Evolutionary conservation across 2,329 filamentous ascomycete genomes (phyloP).

Genomic region (Aureobasidium lini): DNA sequence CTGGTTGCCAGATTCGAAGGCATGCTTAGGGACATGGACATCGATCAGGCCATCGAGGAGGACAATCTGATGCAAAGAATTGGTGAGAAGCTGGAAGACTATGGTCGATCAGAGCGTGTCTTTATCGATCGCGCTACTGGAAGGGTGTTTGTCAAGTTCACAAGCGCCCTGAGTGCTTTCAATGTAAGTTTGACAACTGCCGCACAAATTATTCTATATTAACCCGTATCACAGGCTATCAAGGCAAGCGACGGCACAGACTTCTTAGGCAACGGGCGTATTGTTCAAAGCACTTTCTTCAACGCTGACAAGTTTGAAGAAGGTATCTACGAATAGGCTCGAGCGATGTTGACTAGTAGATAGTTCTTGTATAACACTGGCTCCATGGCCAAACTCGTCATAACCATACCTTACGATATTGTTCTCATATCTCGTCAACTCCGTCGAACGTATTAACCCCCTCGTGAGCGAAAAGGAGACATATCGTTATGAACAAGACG

Average conservation of each 20-base stretch:
- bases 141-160: constrained; percentile 87
- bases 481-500: too few species aligned
- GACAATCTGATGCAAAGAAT: constrained; percentile 81
- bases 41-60: constrained; percentile 67
- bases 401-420: too few species aligned
- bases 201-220: neutral
- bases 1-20: constrained; percentile 77
- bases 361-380: too few species aligned
- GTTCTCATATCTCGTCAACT: too few species aligned
- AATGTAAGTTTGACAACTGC: constrained; percentile 51
- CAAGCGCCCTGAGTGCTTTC: constrained; percentile 72
- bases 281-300: constrained; percentile 75
- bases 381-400: too few species aligned
- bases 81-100: constrained; percentile 79
- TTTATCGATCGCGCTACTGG: constrained; percentile 50
- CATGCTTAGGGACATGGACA: constrained; percentile 80
- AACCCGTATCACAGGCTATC: constrained; percentile 55
- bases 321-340: constrained; percentile 43
- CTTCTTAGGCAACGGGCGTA: constrained; percentile 67
- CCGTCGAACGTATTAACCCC: too few species aligned
- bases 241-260: constrained; percentile 80
- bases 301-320: constrained; percentile 74
- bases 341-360: too few species aligned
- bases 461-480: too few species aligned
- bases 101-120: constrained; percentile 33